Evolutionary conservation across 139 green algal species (phyloP), one percentile per base, ranked within the genome.

Genomic region (Chlamydomonas incerta): DNA sequence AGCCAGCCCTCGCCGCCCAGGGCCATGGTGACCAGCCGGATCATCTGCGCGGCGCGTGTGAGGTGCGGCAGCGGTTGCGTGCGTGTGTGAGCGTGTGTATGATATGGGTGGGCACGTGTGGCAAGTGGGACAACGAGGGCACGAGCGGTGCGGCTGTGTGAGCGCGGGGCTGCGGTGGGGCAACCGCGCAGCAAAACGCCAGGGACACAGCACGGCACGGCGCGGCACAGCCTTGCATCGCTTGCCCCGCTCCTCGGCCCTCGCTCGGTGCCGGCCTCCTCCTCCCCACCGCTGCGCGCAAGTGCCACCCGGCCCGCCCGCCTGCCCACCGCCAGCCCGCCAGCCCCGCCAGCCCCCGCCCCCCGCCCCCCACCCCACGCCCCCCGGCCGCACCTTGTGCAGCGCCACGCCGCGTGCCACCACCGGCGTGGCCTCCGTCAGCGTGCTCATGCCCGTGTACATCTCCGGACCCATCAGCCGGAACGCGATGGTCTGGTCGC

Each of bases 381-480:
- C 31, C n/a, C 18, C 47, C n/a, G 14, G 52, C 31, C 33, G 24
- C 81, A 97, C 93, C 91, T 98, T 99, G 92, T 98, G 95, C 72
- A 98, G 82, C 14, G 95, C 92, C 13, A 98, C 91, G 33, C 96
- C 96, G 2, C 95, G 89, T 47, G 90, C 81, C 2, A 98, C 83
- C 31, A 92, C 79, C 2, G 72, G 34, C 0, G 58, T 87, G 0
- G 90, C 50, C 62, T 90, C 80, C 67, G 83, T 60, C 17, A 98
- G 87, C 3, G 94, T 35, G 82, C 80, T 81, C 96, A 98, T 98
- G 72, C 94, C 90, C 41, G 72, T 87, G 87, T 98, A 98, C 92
- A 99, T 98, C 69, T 95, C 93, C 9, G 88, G 80, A 6, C 85
- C 88, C 96, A 98, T 98, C 47, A 98, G 92, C 91, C 97, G 97